Evolutionary conservation across 768 basidiomycete genomes (phyloP).

Genomic region (Pleurotus citrinopileatus): DNA sequence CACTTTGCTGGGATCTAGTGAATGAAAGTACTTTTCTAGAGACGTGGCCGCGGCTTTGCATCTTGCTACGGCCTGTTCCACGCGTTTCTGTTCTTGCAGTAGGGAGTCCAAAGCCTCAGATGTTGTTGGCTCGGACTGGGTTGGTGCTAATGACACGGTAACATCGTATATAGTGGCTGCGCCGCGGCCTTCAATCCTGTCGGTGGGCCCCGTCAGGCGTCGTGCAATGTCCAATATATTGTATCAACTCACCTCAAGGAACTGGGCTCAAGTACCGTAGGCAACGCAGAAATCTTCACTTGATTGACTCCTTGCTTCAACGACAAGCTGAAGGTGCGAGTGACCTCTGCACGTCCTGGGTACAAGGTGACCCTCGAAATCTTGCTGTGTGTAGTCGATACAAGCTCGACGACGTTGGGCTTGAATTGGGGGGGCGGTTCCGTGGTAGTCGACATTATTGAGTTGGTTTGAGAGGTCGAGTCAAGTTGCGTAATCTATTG

Average conservation of each 20-base stretch:
- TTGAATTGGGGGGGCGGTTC: neutral
- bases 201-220: neutral
- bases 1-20: constrained; percentile 29
- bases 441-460: neutral
- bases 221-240: neutral
- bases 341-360: constrained; percentile 14
- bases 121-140: neutral
- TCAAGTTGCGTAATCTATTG: too few species aligned
- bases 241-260: constrained; percentile 8
- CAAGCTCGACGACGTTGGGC: constrained; percentile 7
- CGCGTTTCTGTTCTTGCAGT: neutral
- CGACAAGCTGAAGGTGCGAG: constrained; percentile 11
- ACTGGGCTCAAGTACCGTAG: constrained; percentile 10
- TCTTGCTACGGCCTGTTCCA: constrained; percentile 4
- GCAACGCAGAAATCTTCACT: constrained; percentile 13
- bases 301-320: constrained; percentile 12
- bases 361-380: constrained; percentile 12
- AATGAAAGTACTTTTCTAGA: constrained; percentile 33
- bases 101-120: neutral
- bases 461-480: neutral
- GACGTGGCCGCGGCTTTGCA: constrained; percentile 20
- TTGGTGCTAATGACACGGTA: constrained; percentile 2
- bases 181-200: constrained; percentile 16
- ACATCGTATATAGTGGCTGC: constrained; percentile 15
- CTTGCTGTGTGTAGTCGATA: constrained; percentile 2